Evolutionary conservation across 495 filamentous ascomycete genomes (phyloP), one percentile per base, ranked within the genome.

Genomic region (Pyrenopolyporus hunteri): DNA sequence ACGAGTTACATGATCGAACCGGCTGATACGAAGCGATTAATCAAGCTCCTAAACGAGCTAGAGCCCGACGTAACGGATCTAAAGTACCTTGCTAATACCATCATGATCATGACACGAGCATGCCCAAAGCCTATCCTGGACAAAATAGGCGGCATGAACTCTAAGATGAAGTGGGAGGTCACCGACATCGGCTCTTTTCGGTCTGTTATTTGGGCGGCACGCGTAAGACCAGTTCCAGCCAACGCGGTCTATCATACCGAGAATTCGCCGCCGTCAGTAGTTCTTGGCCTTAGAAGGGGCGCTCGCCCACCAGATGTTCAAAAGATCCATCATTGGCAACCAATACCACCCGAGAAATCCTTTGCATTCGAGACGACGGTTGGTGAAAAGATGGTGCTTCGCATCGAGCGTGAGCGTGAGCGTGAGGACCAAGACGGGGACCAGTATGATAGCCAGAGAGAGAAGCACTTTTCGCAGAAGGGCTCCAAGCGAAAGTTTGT

Each of bases 1-100:
- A 97, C 93, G n/a, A 93, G 91, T 32, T 98, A 98, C 74, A 80
- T 97, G 61, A 86, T 98, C 68, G 80, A 83, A 19, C 77, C 83
- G 37, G 69, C 81, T 23, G 89, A 91, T 66, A 88, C 88, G 3
- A 81, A 87, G 55, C 82, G 82, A 39, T 76, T 98, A 14, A 82
- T 91, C 40, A 78, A 80, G 2, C 82, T 92, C 44, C 78, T 89
- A 37, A 76, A 84, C 13, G 87, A 88, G 5, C 74, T 82, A 17
- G 81, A 80, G 64, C 70, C 78, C 26, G 68, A 81, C 26, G 78
- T 86, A 14, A 73, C 71, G 29, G 91, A 96, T 25, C 72, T 97
- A 54, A 92, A 89, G 58, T 86, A 84, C 65, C 86, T 96, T 68
- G 93, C 89, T 45, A 96, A 95, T 74, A 93, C 85, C 70, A 92